Conservation (phyloP, 495 filamentous ascomycete genomes). For the Neurospora sp. region DNA sequence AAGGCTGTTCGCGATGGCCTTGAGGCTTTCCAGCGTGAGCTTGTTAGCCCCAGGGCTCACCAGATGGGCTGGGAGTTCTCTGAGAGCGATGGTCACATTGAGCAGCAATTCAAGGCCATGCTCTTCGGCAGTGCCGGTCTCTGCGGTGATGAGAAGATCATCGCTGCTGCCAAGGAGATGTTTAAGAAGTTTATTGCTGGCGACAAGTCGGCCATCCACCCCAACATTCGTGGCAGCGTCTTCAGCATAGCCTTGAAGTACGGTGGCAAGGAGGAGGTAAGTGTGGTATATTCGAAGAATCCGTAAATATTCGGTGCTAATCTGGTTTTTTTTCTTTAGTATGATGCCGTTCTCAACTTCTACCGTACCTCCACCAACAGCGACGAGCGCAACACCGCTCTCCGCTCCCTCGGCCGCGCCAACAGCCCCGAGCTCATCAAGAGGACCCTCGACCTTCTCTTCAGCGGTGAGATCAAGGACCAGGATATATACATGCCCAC, state of each 20-base stretch:
- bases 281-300: not conserved
- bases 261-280: constrained; percentile 62
- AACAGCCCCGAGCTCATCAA: constrained; percentile 70
- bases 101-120: constrained; percentile 75
- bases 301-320: constrained; percentile 2
- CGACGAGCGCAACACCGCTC: constrained; percentile 92
- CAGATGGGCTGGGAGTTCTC: constrained; percentile 81
- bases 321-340: constrained; percentile 31
- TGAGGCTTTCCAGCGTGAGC: constrained; percentile 66
- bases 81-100: constrained; percentile 72
- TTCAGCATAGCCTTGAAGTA: constrained; percentile 63
- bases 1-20: constrained; percentile 60
- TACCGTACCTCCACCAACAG: constrained; percentile 78
- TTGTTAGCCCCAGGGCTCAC: constrained; percentile 69
- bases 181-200: constrained; percentile 58
- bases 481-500: constrained; percentile 93
- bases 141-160: constrained; percentile 52
- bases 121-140: constrained; percentile 58
- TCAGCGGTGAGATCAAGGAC: constrained; percentile 78
- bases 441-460: constrained; percentile 64
- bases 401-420: constrained; percentile 75
- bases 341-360: constrained; percentile 68
- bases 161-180: constrained; percentile 59
- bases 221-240: constrained; percentile 60
- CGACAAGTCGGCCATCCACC: constrained; percentile 60